A percentile compares a stretch with the other conserved stretches of the same genome.
These are phyloP conservation scores for Debaryomyces coudertii DNA, from an alignment of 1,139 yeast species.

Conservation along the genomic window DNA sequence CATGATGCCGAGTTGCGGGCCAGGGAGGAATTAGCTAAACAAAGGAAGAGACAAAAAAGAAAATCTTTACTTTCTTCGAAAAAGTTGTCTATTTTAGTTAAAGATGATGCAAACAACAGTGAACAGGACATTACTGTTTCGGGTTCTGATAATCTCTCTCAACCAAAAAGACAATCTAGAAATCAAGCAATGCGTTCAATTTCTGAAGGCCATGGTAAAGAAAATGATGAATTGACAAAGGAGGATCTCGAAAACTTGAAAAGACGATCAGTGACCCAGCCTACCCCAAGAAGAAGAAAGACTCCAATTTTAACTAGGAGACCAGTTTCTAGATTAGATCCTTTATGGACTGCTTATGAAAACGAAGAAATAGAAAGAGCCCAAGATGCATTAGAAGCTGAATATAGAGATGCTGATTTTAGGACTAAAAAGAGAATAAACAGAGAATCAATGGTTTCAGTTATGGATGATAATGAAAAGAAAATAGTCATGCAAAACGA, in stretches of 20 bases:
- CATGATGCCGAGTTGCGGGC: slow-evolving; percentile 52
- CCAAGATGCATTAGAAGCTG: slow-evolving; percentile 47
- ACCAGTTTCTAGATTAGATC: slow-evolving; percentile 75
- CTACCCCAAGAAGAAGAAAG: slow-evolving; percentile 39
- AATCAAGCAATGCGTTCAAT: slow-evolving; percentile 34
- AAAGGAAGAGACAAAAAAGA: slow-evolving; percentile 47
- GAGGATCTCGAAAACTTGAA: slow-evolving; percentile 48
- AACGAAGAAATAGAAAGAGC: slow-evolving; percentile 53
- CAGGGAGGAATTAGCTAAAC: slow-evolving; percentile 50
- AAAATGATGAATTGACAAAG: slow-evolving; percentile 36
- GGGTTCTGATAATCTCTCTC: slow-evolving; percentile 28
- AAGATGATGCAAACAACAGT: slow-evolving; percentile 39
- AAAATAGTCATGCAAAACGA: slow-evolving; percentile 13
- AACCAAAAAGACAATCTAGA: slow-evolving; percentile 45
- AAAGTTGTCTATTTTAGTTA: slow-evolving; percentile 44
- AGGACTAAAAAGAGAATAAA: slow-evolving; percentile 28
- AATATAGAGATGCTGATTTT: slow-evolving; percentile 19
- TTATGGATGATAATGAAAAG: slow-evolving; percentile 25
- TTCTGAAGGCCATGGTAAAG: slow-evolving; percentile 37
- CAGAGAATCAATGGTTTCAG: slow-evolving; percentile 46
- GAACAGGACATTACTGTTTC: slow-evolving; percentile 32
- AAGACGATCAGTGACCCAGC: slow-evolving; percentile 53
- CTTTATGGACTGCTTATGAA: slow-evolving; percentile 54
- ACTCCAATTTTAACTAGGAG: slow-evolving; percentile 53
- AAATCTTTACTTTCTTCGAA: slow-evolving; percentile 45